Conservation (phyloP, 257 asterid species). For the Nicotiana otophora region DNA sequence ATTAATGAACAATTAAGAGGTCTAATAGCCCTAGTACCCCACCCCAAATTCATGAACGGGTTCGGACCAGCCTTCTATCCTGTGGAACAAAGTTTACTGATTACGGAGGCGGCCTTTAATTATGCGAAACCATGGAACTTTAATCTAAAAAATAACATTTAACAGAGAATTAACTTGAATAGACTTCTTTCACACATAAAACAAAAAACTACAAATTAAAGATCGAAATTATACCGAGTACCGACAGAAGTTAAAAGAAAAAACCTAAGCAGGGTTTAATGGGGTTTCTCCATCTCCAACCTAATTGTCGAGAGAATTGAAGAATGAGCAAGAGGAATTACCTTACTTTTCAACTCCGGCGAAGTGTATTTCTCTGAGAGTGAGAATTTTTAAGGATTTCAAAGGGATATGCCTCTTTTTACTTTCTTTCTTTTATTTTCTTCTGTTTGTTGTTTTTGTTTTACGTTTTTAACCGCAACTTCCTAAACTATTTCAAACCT, state of each 20-base stretch:
- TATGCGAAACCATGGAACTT: not conserved
- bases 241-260: too few species aligned
- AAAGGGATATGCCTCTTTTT: not conserved
- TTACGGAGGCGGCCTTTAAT: not conserved
- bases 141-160: not conserved
- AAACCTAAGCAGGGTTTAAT: not conserved
- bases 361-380: not conserved
- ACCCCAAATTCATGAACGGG: not conserved
- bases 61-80: not conserved
- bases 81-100: not conserved
- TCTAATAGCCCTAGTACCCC: not conserved
- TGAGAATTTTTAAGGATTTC: not conserved
- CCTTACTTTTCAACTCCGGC: not conserved
- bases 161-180: not conserved
- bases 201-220: not conserved
- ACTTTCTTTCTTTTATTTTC: too few species aligned
- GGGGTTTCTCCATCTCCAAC: not conserved
- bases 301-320: not conserved
- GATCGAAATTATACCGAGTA: not conserved
- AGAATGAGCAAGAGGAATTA: not conserved
- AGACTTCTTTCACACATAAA: not conserved
- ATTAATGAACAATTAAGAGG: not conserved
- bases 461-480: too few species aligned
- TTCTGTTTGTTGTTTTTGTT: too few species aligned
- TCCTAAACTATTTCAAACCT: too few species aligned